Base-by-base conservation (phyloP, 2,329 filamentous ascomycete genomes). In the Cytospora chrysosperma region DNA sequence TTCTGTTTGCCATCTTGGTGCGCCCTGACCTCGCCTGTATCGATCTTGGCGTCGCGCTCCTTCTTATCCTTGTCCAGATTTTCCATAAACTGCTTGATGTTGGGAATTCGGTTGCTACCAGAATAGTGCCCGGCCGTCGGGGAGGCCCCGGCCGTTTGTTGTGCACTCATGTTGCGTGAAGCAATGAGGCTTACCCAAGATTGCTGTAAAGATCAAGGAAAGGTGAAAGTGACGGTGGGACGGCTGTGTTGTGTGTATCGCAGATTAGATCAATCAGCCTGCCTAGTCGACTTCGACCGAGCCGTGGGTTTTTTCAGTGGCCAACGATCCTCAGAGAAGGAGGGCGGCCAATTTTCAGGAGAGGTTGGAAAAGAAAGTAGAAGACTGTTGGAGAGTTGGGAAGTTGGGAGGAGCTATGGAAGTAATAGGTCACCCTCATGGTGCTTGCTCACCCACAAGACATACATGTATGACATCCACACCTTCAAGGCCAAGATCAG, bases 21-120 rank as follows among this genome's bases (percentile, higher is more conserved):
- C 34, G 40, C 47, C 52, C 55, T 50, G 15, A 60, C 62, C 56
- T 67, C 62, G 47, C 50, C 37, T 10, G 15, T 26, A 71, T 96
- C 90, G 65, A 96, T 87, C 67, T 84, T 78, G 62, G 82, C 82
- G 75, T 96, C 91, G 69, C 92, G 85, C 10, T 88, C 79, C 70
- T 84, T 87, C 79, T 97, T 97, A 69, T 96, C 88, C 59, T 77
- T 80, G 75, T 97, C 93, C 40, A 97, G 82, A 67, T 85, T 85
- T 59, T 91, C 84, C 68, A 97, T 83, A 68, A 97, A 96, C 74
- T 94, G 85, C 72, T 89, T 88, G 68, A 97, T 90, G 62, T 92
- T 97, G 8, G 94, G 94, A 59, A 98, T 87, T 27, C 91, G 90
- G 75, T 97, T 96, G 64, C 76, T 77, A 58, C 89, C 92, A 32